phyloP scores from a whole-genome alignment of 495 filamentous ascomycete genomes.

The Daldinia loculata region DNA sequence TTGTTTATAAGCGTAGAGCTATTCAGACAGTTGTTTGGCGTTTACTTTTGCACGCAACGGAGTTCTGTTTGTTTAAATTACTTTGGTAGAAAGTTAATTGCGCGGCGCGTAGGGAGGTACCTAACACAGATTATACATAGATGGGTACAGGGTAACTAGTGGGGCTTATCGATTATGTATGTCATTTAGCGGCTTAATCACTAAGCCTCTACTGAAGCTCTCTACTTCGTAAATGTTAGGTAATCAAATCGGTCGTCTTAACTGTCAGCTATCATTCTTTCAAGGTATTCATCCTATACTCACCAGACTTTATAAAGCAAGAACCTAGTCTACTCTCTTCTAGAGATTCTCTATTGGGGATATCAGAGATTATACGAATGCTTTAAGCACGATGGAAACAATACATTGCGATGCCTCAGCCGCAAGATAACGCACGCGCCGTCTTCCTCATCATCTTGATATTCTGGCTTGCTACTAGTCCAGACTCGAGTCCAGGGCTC shows the following conservation, averaged over 20 bases:
- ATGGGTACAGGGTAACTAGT: not conserved
- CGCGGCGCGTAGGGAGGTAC: not conserved
- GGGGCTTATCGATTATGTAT: conserved; percentile 19
- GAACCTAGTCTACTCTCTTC: not conserved
- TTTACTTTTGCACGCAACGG: not conserved
- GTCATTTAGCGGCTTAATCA: not conserved
- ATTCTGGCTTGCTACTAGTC: conserved; percentile 53
- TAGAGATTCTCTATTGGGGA: conserved; percentile 11
- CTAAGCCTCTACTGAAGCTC: not conserved
- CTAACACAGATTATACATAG: too few species aligned
- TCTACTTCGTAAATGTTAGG: not conserved
- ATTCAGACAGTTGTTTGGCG: not conserved
- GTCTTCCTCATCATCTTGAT: conserved; percentile 55
- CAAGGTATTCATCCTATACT: conserved; percentile 4
- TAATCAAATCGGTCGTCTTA: not conserved
- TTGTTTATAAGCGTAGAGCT: not conserved
- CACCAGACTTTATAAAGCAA: not conserved
- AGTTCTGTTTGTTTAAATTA: not conserved
- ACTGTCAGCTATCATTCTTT: not conserved
- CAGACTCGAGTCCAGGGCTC: conserved; percentile 52
- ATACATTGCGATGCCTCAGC: conserved; percentile 48
- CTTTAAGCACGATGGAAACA: conserved; percentile 44
- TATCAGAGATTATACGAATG: conserved; percentile 26
- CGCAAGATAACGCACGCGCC: conserved; percentile 53
- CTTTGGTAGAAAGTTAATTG: not conserved